Base-by-base conservation (phyloP, 2,329 filamentous ascomycete species). In the Neopestalotiopsis sp. region DNA sequence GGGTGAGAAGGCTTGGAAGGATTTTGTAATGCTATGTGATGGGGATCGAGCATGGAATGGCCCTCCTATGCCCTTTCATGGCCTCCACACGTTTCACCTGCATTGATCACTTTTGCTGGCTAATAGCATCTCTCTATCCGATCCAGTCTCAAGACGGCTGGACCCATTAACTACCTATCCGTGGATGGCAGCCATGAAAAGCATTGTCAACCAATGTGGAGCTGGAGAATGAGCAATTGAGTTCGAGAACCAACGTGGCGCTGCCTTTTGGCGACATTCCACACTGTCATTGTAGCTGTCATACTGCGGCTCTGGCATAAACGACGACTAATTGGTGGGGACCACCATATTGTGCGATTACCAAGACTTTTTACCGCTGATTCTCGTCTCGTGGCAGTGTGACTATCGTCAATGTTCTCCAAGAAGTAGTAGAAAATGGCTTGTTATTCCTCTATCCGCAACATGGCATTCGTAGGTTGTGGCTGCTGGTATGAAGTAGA, bases 131-230 rank as follows among this genome's bases (percentile, higher is more conserved):
- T 20, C 14, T n/a, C 4, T 53, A 53, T 24, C n/a, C 24, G 24
- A 28, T 28, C 45, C n/a, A 53, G n/a, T 53, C 42, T 49, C 42
- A 49, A 49, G 42, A 28, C 42, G 42, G 42, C n/a, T 49, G 42
- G 42, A 45, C 13, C n/a, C 45, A 53, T 7, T 53, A 38, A 38
- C 12, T 32, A 42, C 38, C 42, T 53, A 53, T 53, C 30, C 24
- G 61, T 64, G 61, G 61, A 45, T 64, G 34, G 61, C 40, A 49
- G 61, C 38, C 24, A 64, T 49, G 6, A 64, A 49, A 24, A 14
- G 40, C 45, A 28, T 14, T 30, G 17, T 53, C 45, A 28, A 53
- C 45, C 45, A 53, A 53, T 17, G 45, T 53, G 17, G 45, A 20
- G 20, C 17, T 9, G 20, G 45, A 17, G 20, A 6, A 17, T 17